Conservation (phyloP, 2,329 filamentous ascomycete genomes). For the Cadophora sp. region DNA sequence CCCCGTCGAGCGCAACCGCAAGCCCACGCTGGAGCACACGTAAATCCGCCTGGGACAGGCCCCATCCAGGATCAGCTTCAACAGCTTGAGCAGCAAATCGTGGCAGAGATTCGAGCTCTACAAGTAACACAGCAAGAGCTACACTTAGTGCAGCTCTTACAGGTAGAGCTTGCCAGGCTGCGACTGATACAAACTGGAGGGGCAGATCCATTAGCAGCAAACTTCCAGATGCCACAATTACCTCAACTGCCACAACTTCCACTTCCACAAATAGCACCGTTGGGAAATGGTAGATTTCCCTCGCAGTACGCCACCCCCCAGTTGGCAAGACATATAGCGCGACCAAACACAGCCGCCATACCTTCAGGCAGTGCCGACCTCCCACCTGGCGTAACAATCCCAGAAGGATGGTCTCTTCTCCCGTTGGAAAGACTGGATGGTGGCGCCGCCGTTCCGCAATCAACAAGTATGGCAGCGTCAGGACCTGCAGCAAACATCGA, state of each 20-base stretch:
- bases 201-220: slow-evolving; percentile 32
- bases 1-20: slow-evolving; percentile 39
- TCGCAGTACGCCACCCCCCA: slow-evolving; percentile 6
- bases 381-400: slow-evolving; percentile 68
- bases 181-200: slow-evolving; percentile 48
- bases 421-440: slow-evolving; percentile 59
- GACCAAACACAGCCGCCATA: slow-evolving; percentile 56
- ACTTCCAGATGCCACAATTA: slow-evolving; percentile 40
- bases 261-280: slow-evolving; percentile 10
- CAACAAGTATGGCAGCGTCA: slow-evolving; percentile 23
- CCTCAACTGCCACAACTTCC: slow-evolving; percentile 26
- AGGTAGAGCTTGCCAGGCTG: slow-evolving; percentile 71
- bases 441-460: slow-evolving; percentile 25
- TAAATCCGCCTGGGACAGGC: slow-evolving; percentile 30
- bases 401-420: slow-evolving; percentile 68
- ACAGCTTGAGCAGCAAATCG: slow-evolving; percentile 71
- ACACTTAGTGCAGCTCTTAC: slow-evolving; percentile 69
- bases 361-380: slow-evolving; percentile 66
- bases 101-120: slow-evolving; percentile 69
- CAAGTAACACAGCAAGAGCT: slow-evolving; percentile 72
- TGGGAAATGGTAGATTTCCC: slow-evolving; percentile 6
- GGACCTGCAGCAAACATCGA: slow-evolving; percentile 34
- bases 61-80: slow-evolving; percentile 66
- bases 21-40: slow-evolving; percentile 28
- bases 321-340: slow-evolving; percentile 53